Evolutionary conservation across 2,329 filamentous ascomycete genomes (phyloP), one percentile per base, ranked within the genome.

Genomic region (Pestalotiopsis sp.): DNA sequence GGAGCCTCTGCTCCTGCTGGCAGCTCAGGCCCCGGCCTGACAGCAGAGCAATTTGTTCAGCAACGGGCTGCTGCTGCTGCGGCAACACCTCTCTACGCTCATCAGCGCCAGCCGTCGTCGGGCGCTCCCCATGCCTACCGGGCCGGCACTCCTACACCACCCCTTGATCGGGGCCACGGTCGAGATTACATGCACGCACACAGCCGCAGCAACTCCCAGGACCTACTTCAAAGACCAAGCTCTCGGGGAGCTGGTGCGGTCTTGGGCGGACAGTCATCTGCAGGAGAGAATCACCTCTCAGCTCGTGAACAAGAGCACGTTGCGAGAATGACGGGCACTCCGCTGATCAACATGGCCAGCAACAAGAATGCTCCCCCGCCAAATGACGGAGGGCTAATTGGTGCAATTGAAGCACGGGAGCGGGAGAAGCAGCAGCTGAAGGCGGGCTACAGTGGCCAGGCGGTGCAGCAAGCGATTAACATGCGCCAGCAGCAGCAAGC

Each of bases 291-390:
- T 0, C 88, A 91, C 68, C 84, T 97, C n/a, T 94, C 93, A 23
- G 94, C 94, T 20, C 89, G 92, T 17, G 94, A 97, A 79, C 94
- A 97, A 78, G 93, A 97, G 80, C 92, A 97, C 73, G 87, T 97
- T n/a, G 93, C 94, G 11, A 89, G 92, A 49, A 85, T 93, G 73
- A 97, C 94, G 0, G 92, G 93, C 1, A 90, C 90, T 0, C 92
- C 94, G 0, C 83, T 97, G 64, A 87, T 97, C 73, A 90, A 88
- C 69, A 83, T 97, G 77, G 87, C 86, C 4, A 86, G 86, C 64
- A 84, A 85, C 64, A 83, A 83, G 71, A 86, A 85, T 69, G 80
- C 82, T 58, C 82, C 83, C 66, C 81, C 84, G 11, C 77, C 86
- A 39, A 17, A 17, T n/a, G 88, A 88, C 0, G 82, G 82, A 25